Evolutionary conservation across 768 basidiomycete species (phyloP).

Genomic region (Trametes punicea): DNA sequence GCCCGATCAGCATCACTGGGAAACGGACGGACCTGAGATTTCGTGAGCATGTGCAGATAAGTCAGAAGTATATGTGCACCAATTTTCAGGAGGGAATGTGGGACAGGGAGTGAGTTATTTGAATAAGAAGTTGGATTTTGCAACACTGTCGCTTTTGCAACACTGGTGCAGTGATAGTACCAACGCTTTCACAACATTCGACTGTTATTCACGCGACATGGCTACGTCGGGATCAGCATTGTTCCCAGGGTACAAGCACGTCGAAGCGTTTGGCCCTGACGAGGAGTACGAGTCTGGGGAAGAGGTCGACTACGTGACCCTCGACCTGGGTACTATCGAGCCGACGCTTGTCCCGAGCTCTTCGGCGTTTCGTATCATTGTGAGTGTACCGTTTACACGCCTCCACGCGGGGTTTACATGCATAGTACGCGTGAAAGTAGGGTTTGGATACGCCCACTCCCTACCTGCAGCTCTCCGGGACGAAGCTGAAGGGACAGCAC

Average conservation of each 20-base stretch:
- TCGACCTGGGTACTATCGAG: slow-evolving; percentile 70
- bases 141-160: too few species aligned
- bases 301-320: slow-evolving; percentile 63
- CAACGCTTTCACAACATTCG: neutral
- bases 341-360: slow-evolving; percentile 73
- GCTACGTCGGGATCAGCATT: slow-evolving; percentile 24
- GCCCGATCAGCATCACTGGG: too few species aligned
- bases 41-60: too few species aligned
- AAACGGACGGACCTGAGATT: too few species aligned
- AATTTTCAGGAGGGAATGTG: too few species aligned
- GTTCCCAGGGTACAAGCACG: slow-evolving; percentile 61
- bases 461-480: slow-evolving; percentile 73
- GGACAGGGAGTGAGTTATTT: too few species aligned
- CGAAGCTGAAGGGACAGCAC: slow-evolving; percentile 68
- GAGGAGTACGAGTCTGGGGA: slow-evolving; percentile 62
- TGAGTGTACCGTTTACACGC: slow-evolving; percentile 36
- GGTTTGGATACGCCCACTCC: slow-evolving; percentile 77
- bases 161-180: too few species aligned
- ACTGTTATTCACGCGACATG: too few species aligned
- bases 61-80: too few species aligned
- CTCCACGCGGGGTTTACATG: neutral
- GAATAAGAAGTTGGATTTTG: too few species aligned
- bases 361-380: slow-evolving; percentile 69
- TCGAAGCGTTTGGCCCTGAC: slow-evolving; percentile 64
- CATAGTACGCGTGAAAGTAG: slow-evolving; percentile 27